phyloP scores from a whole-genome alignment of 2,329 filamentous ascomycete species.

The Xylariaceae sp. region DNA sequence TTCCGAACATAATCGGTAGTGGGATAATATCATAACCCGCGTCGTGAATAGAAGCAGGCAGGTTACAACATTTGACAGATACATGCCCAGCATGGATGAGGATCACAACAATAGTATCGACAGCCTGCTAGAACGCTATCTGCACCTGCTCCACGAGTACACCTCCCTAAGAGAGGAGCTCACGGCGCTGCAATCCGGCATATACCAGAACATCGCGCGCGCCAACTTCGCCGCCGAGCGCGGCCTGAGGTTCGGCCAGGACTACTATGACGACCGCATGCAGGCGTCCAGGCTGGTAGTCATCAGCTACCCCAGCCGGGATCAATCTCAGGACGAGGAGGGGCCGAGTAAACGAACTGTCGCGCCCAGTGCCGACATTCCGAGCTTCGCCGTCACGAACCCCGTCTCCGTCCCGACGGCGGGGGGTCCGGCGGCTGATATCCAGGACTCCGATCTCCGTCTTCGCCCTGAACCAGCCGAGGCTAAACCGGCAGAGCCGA shows the following conservation, averaged over 20 bases:
- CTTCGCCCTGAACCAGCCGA: background rate
- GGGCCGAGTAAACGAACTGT: background rate
- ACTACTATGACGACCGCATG: conserved; percentile 72
- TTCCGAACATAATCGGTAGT: too few relatives aligned
- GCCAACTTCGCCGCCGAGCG: conserved; percentile 69
- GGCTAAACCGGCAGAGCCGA: background rate
- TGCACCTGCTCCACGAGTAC: conserved; percentile 64
- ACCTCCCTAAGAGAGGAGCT: conserved; percentile 54
- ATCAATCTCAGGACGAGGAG: background rate
- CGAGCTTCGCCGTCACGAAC: conserved; percentile 25
- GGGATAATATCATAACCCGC: too few relatives aligned
- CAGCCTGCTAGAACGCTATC: conserved; percentile 59
- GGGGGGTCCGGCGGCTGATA: conserved; percentile 9
- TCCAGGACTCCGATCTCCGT: background rate
- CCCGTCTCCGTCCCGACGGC: background rate
- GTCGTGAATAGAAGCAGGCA: too few relatives aligned
- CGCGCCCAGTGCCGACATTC: conserved; percentile 14
- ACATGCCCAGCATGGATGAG: conserved; percentile 25
- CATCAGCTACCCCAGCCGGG: conserved; percentile 18
- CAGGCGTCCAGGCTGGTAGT: conserved; percentile 51
- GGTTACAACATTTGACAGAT: too few relatives aligned
- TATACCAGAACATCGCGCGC: conserved; percentile 61
- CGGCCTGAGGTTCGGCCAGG: conserved; percentile 61
- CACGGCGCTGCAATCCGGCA: conserved; percentile 48
- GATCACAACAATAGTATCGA: conserved; percentile 55